Conservation (phyloP, 73 alveolate species). For the Effrenium voratum region DNA sequence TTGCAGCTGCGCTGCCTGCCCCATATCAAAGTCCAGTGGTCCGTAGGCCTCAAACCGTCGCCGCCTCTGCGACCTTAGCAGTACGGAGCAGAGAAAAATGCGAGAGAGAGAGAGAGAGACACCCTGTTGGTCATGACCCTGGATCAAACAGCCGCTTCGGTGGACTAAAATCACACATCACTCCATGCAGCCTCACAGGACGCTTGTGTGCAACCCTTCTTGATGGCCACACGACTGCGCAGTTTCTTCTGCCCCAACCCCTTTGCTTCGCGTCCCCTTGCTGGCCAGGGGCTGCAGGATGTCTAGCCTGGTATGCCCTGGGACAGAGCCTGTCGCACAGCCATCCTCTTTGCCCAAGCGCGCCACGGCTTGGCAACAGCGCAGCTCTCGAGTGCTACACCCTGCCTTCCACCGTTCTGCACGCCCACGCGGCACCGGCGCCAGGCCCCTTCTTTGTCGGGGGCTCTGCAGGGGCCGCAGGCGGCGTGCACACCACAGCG, state of each 20-base stretch:
- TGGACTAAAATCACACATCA: too few relatives aligned
- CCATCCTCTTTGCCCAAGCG: too few relatives aligned
- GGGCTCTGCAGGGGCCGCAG: slow-evolving; percentile 10
- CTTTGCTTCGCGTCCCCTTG: background rate
- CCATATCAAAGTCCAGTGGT: slow-evolving; percentile 59
- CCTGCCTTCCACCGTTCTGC: slow-evolving; percentile 63
- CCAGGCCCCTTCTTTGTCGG: slow-evolving; percentile 28
- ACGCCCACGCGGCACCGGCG: slow-evolving; percentile 16
- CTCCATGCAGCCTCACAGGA: too few relatives aligned
- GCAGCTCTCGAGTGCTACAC: background rate
- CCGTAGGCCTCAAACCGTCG: slow-evolving; percentile 85
- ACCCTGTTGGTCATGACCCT: too few relatives aligned
- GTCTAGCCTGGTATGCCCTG: slow-evolving; percentile 82
- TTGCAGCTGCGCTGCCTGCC: slow-evolving; percentile 54
- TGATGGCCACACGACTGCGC: too few relatives aligned
- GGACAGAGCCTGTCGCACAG: slow-evolving; percentile 42
- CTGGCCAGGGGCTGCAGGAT: slow-evolving; percentile 29
- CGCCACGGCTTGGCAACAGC: too few relatives aligned
- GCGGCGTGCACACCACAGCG: slow-evolving; percentile 68
- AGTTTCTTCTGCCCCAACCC: too few relatives aligned
- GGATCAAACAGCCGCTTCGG: too few relatives aligned
- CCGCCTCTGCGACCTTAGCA: slow-evolving; percentile 73
- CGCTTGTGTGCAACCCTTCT: too few relatives aligned
- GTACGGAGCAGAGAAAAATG: background rate
- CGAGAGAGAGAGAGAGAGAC: too few relatives aligned